Base-by-base conservation (phyloP, 2,329 filamentous ascomycete genomes). In the Ophiocordyceps camponoti-floridani region DNA sequence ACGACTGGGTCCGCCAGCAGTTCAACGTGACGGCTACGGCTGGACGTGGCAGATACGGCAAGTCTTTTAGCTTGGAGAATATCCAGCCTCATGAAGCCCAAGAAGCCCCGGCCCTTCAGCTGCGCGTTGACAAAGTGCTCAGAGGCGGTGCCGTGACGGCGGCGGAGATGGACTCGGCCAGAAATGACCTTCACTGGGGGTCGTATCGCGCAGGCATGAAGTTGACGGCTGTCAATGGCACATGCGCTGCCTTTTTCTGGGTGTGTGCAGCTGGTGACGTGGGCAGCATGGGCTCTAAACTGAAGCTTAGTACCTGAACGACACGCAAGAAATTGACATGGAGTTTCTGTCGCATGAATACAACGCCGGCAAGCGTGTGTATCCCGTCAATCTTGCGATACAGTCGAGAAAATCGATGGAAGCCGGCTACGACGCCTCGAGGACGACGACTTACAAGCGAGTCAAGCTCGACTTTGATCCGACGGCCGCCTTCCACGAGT, bases 161-260 rank as follows among this genome's bases (percentile, higher is more conserved):
- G 40, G 74, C 79, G 1, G 81, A 88, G 59, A 57, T 87, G 31
- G 75, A 78, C 43, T 74, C 75, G 3, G 57, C 63, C 7, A 66
- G 78, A 18, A 57, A 66, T 10, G 79, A 88, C 53, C 65, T 84
- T 52, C 62, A 74, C n/a, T 82, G 76, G 55, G 84, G 84, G 2
- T 80, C 73, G 23, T 88, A 80, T 52, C 66, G 82, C 16, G 73
- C 77, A 3, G 72, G 72, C 33, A 79, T 86, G 65, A 81, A 76
- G 59, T 58, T 81, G 46, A 75, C 77, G 0, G 61, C 61, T 37
- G 62, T 72, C 7, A 61, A 66, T 1, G 82, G 82, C 26, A 88
- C 84, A 1, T 88, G 83, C 57, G 77, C 74, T 28, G 82, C 82
- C 7, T 87, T 88, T 62, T 88, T 87, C 61, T 89, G 82, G 77